Base-by-base conservation (phyloP, 768 basidiomycete species). In the Exsudoporus frostii region DNA sequence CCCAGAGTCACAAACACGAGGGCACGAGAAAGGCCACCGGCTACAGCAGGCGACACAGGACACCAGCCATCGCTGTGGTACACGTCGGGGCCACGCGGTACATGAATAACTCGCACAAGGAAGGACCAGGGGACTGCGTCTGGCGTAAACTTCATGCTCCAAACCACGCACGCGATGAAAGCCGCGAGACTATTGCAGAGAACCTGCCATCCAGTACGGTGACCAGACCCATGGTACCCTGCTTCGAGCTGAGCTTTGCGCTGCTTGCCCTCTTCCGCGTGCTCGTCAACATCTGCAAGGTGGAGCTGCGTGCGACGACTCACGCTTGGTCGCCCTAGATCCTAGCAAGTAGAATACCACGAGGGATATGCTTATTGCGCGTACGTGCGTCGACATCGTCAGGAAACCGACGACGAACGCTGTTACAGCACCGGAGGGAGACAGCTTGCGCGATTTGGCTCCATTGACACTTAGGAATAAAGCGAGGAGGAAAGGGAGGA, bases 241-340 rank as follows among this genome's bases (percentile, higher is more conserved):
- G 89, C 88, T 67, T 95, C 92, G 34, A 94, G 76, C 55, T 74
- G 73, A 4, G 81, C 79, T 67, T 97, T 98, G 48, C 76, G 74
- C 46, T 80, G 74, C 71, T 86, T 93, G 51, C 92, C 86, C 55
- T 86, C 88, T 85, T 44, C 6, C 6, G 17, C 24, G 17, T 13
- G 38, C 20, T 15, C 19, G 45, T 60, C 54, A 61, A 25, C 24
- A 19, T 29, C 6, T 17, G 2, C 8, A 15, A 0, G 22, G 27
- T 8, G 1, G 17, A 48, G 17, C 32, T 8, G 24, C 8, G 3
- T 24, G 2, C 9, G 22, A 37, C 0, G 29, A 75, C 83, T 61
- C 61, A 83, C 84, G 78, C 70, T 92, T 94, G 3, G 95, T 97
- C 0, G 93, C 93, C 43, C 81, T 79, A 55, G 88, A 89, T 5